Conservation (phyloP, 345 rosid species). For the Gossypium arboreum region DNA sequence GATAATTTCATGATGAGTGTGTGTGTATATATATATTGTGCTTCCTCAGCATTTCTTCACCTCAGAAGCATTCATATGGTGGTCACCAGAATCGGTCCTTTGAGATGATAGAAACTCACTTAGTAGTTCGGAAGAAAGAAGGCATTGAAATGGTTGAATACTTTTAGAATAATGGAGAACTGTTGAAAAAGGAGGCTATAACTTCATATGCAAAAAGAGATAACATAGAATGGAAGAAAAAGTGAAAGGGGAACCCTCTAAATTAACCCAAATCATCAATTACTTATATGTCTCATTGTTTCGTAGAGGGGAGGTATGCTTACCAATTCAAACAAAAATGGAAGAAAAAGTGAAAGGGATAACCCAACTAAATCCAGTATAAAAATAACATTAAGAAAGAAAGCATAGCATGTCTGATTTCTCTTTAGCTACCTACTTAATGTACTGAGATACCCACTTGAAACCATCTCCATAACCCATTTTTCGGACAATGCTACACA, state of each 20-base stretch:
- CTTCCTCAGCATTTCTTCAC: too few species aligned
- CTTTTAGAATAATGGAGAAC: background rate
- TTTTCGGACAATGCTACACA: conserved; percentile 73
- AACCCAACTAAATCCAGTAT: conserved; percentile 19
- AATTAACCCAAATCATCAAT: background rate
- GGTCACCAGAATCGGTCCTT: too few species aligned
- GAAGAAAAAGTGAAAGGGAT: background rate
- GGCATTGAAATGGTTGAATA: background rate
- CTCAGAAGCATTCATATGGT: too few species aligned
- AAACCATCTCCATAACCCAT: conserved; percentile 82
- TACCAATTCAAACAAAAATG: background rate
- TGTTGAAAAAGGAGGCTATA: background rate
- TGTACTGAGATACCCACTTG: conserved; percentile 73
- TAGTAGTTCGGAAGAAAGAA: background rate
- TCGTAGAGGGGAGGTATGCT: background rate
- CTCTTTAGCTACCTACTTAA: conserved; percentile 34
- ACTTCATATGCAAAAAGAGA: background rate
- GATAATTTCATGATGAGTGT: too few species aligned
- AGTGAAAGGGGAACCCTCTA: background rate
- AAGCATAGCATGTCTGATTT: background rate
- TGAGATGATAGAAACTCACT: too few species aligned
- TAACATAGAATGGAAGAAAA: background rate
- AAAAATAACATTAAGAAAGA: conserved; percentile 14
- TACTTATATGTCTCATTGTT: background rate
- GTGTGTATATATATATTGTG: too few species aligned